Percentiles rank a stretch among this genome's conserved stretches.
phyloP scores from a whole-genome alignment of 768 basidiomycete genomes.

The Kwoniella mangroviensis region DNA sequence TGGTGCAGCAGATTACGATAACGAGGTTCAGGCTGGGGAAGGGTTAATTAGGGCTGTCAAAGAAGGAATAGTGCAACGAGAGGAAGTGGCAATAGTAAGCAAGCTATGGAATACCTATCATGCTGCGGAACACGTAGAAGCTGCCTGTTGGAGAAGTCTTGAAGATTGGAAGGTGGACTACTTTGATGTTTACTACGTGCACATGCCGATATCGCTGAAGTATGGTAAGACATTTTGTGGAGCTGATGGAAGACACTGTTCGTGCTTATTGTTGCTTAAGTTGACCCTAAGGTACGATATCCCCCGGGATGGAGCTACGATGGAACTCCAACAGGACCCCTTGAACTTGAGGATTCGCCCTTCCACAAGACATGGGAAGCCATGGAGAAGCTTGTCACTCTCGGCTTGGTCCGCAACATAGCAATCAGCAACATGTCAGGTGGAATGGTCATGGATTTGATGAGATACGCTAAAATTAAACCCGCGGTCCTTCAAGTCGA shows the following conservation, averaged over 20 bases:
- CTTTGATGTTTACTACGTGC: conserved; percentile 62
- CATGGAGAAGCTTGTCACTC: conserved; percentile 78
- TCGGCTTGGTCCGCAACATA: conserved; percentile 74
- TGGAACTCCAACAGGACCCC: conserved; percentile 62
- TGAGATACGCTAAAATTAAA: conserved; percentile 73
- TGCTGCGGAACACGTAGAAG: conserved; percentile 70
- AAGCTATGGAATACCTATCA: conserved; percentile 95
- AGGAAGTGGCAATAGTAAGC: conserved; percentile 85
- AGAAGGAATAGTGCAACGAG: conserved; percentile 76
- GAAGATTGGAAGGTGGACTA: conserved; percentile 79
- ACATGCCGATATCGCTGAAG: conserved; percentile 81
- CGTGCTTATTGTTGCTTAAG: conserved; percentile 43
- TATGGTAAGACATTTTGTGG: conserved; percentile 58
- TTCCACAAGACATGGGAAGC: conserved; percentile 74
- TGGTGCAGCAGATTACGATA: conserved; percentile 78
- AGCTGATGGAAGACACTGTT: background rate
- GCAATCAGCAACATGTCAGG: conserved; percentile 81
- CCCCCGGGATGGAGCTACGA: conserved; percentile 83
- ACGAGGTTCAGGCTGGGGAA: conserved; percentile 72
- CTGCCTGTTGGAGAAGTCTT: conserved; percentile 69
- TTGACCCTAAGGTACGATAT: conserved; percentile 69
- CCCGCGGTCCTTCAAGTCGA: conserved; percentile 69
- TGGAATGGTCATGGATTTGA: conserved; percentile 72
- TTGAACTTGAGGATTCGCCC: conserved; percentile 65
- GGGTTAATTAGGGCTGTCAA: conserved; percentile 38